Base-by-base conservation (phyloP, 495 filamentous ascomycete genomes). In the Evernia prunastri region DNA sequence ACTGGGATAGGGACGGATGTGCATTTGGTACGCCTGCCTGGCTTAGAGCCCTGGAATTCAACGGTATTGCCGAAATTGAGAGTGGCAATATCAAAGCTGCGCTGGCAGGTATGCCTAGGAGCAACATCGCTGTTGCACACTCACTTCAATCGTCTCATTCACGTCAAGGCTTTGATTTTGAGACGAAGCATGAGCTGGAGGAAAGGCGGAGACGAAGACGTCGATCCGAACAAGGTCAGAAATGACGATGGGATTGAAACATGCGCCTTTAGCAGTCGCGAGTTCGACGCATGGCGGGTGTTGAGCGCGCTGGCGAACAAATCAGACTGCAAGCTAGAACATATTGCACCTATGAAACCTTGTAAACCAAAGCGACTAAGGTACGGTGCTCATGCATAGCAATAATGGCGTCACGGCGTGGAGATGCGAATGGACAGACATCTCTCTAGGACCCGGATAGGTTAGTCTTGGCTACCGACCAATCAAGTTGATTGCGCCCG, bases 261-360 rank as follows among this genome's bases (percentile, higher is more conserved):
- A 20, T 0, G 27, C 51, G 51, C 51, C 51, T 54, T 2, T 54
- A 33, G 51, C 29, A 31, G 29, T 54, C 51, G 51, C 51, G 51
- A 29, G 29, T 54, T 17, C 51, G 0, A 54, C 51, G 51, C 51
- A 54, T 54, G 49, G 51, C 51, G 51, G 51, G 29, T 54, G 18
- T 54, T 31, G 51, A 54, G 27, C 29, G 51, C 13, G 51, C 51
- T 54, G 51, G 51, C 51, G 51, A 20, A 20, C 51, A 11, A 54
- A 54, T 54, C 27, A 54, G 7, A 5, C 1, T 17, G 7, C 15
- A 20, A n/a, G 29, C 51, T 54, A 27, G 23, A 27, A 10, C 40
- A 10, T 51, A 27, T 27, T 12, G n/a, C n/a, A 27, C 6, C 10
- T 51, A 29, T 0, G 11, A 27, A 27, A 0, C 45, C 0, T 13